These are phyloP conservation scores for Echeveria elegans DNA, from an alignment of 164 flowering plant genomes.

Conservation along the genomic window DNA sequence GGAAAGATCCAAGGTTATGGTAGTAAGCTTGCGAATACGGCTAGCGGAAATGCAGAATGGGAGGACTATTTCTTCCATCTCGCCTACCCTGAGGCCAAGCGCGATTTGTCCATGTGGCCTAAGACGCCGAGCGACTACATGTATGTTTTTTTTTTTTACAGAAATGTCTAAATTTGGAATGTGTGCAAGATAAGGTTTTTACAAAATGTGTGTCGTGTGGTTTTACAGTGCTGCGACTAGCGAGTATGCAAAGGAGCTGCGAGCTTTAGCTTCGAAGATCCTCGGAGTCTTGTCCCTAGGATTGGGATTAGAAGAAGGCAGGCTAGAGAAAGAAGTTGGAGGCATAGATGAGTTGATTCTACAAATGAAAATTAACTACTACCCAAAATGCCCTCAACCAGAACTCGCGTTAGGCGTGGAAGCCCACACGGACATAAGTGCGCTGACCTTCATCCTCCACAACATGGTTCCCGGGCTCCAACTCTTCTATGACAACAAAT, in stretches of 20 bases:
- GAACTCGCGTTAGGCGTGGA: not conserved
- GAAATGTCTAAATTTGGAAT: too few relatives aligned
- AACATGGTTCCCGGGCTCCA: not conserved
- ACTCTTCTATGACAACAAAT: not conserved
- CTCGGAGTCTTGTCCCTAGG: not conserved
- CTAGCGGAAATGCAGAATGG: not conserved
- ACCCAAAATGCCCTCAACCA: not conserved
- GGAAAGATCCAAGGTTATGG: not conserved
- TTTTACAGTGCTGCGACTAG: not conserved
- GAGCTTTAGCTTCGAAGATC: not conserved
- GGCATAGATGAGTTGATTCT: not conserved
- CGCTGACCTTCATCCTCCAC: not conserved
- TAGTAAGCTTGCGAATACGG: not conserved
- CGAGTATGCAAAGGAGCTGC: not conserved
- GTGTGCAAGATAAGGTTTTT: not conserved
- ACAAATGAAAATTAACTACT: not conserved
- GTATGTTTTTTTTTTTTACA: not conserved
- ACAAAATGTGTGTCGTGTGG: not conserved
- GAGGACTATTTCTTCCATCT: not conserved
- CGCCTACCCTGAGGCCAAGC: not conserved
- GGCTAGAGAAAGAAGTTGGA: not conserved
- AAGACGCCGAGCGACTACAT: not conserved
- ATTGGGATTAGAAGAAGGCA: not conserved
- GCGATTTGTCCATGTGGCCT: not conserved
- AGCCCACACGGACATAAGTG: not conserved